phyloP scores from a whole-genome alignment of 1,284 basidiomycete species.

The Ustilago sp. region DNA sequence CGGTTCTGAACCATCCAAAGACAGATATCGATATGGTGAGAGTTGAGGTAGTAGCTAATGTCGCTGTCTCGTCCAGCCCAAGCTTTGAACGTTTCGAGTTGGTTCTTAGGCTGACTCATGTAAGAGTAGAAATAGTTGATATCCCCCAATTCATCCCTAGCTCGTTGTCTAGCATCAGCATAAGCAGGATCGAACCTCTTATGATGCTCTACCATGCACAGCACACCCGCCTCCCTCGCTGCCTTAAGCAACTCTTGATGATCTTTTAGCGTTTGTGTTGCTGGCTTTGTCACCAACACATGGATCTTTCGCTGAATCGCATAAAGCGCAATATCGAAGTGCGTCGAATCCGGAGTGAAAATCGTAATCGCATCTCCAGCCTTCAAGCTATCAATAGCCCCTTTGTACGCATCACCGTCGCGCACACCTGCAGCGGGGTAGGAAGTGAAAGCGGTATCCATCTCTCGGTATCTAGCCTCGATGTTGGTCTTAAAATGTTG shows the following conservation, averaged over 20 bases:
- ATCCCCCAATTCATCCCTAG: conserved; percentile 80
- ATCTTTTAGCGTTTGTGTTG: conserved; percentile 84
- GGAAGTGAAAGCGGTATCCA: conserved; percentile 83
- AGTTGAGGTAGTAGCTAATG: conserved; percentile 84
- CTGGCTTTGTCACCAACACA: conserved; percentile 91
- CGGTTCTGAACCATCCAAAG: conserved; percentile 81
- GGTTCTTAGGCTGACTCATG: conserved; percentile 95
- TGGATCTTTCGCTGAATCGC: conserved; percentile 86
- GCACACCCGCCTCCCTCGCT: conserved; percentile 81
- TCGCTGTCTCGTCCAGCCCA: conserved; percentile 90
- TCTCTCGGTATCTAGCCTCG: conserved; percentile 82
- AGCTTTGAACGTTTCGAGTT: conserved; percentile 90
- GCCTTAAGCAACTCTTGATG: conserved; percentile 82
- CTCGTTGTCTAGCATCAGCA: conserved; percentile 83
- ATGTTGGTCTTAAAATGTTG: conserved; percentile 86
- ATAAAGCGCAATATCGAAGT: conserved; percentile 84
- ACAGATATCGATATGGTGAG: conserved; percentile 80
- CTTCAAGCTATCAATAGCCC: conserved; percentile 81
- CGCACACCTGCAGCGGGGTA: conserved; percentile 80
- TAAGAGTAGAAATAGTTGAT: conserved; percentile 80
- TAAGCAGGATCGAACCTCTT: conserved; percentile 87
- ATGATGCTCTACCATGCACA: conserved; percentile 89
- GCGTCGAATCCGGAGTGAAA: conserved; percentile 82
- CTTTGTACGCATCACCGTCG: conserved; percentile 86
- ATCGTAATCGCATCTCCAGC: conserved; percentile 88